phyloP scores from a whole-genome alignment of 2,329 filamentous ascomycete species.

The Fusarium anthophilum region DNA sequence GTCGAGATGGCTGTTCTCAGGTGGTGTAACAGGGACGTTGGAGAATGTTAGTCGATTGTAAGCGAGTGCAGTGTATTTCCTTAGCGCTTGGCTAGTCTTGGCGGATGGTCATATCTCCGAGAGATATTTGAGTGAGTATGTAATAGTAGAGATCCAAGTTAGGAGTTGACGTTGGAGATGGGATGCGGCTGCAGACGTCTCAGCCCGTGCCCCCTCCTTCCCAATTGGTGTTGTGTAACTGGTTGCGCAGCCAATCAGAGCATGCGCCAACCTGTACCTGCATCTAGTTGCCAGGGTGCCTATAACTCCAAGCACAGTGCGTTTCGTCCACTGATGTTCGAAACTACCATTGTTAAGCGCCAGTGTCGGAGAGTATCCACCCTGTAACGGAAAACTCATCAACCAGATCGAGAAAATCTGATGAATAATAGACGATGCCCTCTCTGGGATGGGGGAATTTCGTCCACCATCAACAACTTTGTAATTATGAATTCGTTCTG shows the following conservation, averaged over 20 bases:
- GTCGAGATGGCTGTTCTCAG: conserved; percentile 19
- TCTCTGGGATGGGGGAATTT: neutral
- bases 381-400: conserved; percentile 13
- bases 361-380: conserved; percentile 26
- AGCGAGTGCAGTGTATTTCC: neutral
- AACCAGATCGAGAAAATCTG: neutral
- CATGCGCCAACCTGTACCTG: neutral
- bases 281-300: conserved; percentile 13
- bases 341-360: conserved; percentile 28
- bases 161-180: conserved; percentile 15
- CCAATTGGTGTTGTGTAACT: conserved; percentile 4
- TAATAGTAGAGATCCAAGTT: neutral
- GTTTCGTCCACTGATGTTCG: conserved; percentile 39
- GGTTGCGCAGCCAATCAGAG: conserved; percentile 32
- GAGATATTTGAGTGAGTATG: neutral
- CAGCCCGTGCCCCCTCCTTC: conserved; percentile 29
- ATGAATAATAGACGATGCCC: neutral
- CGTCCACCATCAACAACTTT: neutral
- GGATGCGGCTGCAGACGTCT: conserved; percentile 38
- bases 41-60: conserved; percentile 24
- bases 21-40: conserved; percentile 28
- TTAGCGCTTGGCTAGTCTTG: conserved; percentile 36
- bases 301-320: conserved; percentile 23
- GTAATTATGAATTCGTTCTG: neutral
- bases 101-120: conserved; percentile 18